Base-by-base conservation (phyloP, 805 yeast species). In the Yarrowia osloensis region DNA sequence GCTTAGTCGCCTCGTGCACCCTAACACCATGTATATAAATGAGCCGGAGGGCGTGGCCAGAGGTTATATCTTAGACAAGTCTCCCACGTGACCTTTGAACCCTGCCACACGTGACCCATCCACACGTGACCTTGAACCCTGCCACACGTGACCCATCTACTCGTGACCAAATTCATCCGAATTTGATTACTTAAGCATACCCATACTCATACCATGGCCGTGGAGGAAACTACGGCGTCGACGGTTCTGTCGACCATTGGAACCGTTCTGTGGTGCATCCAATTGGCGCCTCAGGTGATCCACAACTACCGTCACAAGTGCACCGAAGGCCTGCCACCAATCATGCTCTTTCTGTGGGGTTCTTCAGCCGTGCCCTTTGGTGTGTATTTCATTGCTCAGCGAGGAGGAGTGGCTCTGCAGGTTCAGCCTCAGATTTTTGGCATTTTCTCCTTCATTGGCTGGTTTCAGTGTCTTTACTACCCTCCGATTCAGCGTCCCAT, bases 181-280 rank as follows among this genome's bases (percentile, higher is more conserved):
- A 17, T 15, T 17, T 15, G 19, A 22, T 13, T 21, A 42, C 26
- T 28, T 42, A 44, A 40, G 29, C 57, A 33, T 22, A 31, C 40
- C 19, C 42, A 13, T 40, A 19, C n/a, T 12, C 39, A 3, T 9
- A 37, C 7, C 33, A 68, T 68, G 66, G 66, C 62, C 15, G 68
- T 68, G 13, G 68, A 59, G 26, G 68, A 52, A 22, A 50, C 66
- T 11, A 66, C 70, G 28, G 91, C 90, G 0, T 84, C 90, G 19
- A 90, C 89, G 61, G 91, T 88, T 7, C 81, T 91, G 66, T 97
- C 91, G 1, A 92, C 97, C 13, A 81, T 90, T 1, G 98, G 97
- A 6, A 94, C 98, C 0, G 86, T 93, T 1, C 82, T 90, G 68
- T 94, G 98, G 98, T 93, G 98, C 76, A 79, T 93, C 70, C 98